Evolutionary conservation across 768 basidiomycete species (phyloP).

Genomic region (Amanita inopinata): DNA sequence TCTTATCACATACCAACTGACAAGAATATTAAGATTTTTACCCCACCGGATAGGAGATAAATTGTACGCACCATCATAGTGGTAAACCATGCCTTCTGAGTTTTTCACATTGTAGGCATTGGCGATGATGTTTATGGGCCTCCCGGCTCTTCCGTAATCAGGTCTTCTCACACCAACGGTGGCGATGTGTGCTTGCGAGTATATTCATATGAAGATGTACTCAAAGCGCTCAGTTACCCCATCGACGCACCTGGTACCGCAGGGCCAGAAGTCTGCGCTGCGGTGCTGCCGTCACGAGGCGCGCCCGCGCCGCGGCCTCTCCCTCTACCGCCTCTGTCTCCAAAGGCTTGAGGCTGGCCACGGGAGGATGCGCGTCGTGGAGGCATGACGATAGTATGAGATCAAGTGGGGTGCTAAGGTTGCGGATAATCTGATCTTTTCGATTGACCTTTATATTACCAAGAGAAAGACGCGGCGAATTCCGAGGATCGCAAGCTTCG

Average conservation of each 20-base stretch:
- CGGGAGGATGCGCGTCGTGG: slow-evolving; percentile 13
- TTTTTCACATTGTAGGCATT: slow-evolving; percentile 48
- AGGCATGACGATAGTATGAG: slow-evolving; percentile 4
- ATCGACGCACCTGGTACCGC: slow-evolving; percentile 15
- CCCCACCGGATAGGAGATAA: slow-evolving; percentile 4
- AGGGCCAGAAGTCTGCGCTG: slow-evolving; percentile 15
- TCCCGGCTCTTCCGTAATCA: slow-evolving; percentile 43
- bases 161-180: slow-evolving; percentile 57
- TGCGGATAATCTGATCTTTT: slow-evolving; percentile 7
- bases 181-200: slow-evolving; percentile 21
- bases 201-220: slow-evolving; percentile 2
- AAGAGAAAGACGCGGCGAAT: no score
- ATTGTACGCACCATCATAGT: slow-evolving; percentile 50
- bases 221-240: slow-evolving; percentile 7
- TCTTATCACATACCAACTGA: slow-evolving; percentile 25
- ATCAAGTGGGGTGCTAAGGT: slow-evolving; percentile 2
- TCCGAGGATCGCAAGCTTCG: no score
- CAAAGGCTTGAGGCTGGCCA: slow-evolving; percentile 2
- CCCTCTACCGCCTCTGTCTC: slow-evolving; percentile 2
- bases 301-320: slow-evolving; percentile 6
- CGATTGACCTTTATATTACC: no score
- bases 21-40: slow-evolving; percentile 8
- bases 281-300: slow-evolving; percentile 16
- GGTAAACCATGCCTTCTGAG: slow-evolving; percentile 48
- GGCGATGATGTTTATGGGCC: slow-evolving; percentile 21